Evolutionary conservation across 257 asterid species (phyloP), one percentile per base, ranked within the genome.

Genomic region (Salvia miltiorrhiza): DNA sequence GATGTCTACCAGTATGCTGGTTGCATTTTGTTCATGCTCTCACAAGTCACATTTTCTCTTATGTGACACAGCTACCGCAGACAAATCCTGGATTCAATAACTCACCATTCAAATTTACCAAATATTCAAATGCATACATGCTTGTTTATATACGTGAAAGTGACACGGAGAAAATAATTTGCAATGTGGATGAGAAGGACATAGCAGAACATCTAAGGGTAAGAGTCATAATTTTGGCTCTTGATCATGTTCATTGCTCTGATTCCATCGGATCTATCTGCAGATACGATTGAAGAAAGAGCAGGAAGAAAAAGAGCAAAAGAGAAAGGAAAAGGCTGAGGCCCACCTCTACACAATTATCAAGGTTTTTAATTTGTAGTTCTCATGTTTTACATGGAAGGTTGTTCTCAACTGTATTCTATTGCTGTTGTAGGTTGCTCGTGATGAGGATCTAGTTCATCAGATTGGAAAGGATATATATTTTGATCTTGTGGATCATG

Each of bases 401-500:
- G 28, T 53, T 57, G 11, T 49, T 50, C 52, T 1, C 48, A 9
- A 73, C 58, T 56, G 35, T 39, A 56, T 67, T 55, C 21, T 61
- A 23, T 71, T 56, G 26, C 41, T 67, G 16, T 71, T 76, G 20
- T 64, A 90, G 97, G 96, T 91, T 70, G 96, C 96, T 64, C 88
- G 93, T 37, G 95, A 91, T 72, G 86, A 77, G 50, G 97, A 91
- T 70, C 78, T 91, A 39, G 80, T 69, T 32, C 84, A 81, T 53
- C 97, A 91, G 78, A 83, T 91, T 82, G 97, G 97, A 32, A 83
- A 64, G 71, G 91, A 91, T 16, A 80, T 85, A 70, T 85, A 88
- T 83, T 91, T 91, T 84, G 97, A 91, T 83, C 88, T 91, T 57
- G 95, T 89, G 58, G 93, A 91, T 81, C 97, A 91, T 83, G 96